Percentiles rank a stretch among this genome's conserved stretches.
Conservation (phyloP, 495 filamentous ascomycete species). For the Neurospora sp. region DNA sequence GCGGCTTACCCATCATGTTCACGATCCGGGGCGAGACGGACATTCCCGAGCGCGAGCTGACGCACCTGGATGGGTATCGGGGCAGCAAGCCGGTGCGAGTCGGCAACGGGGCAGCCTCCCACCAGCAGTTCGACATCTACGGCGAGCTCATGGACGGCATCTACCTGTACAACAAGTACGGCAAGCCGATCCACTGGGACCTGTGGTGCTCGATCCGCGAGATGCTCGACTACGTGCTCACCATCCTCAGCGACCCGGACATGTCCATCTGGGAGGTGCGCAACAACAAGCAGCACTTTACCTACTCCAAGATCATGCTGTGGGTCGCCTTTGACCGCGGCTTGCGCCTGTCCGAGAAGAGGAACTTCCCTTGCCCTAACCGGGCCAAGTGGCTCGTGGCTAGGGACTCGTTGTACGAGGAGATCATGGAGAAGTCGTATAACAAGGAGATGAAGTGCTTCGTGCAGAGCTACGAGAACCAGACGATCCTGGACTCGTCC, state of each 20-base stretch:
- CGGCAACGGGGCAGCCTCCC: conserved; percentile 63
- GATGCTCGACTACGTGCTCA: conserved; percentile 40
- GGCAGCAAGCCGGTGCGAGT: conserved; percentile 60
- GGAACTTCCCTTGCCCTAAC: conserved; percentile 59
- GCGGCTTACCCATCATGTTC: conserved; percentile 67
- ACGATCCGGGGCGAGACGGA: conserved; percentile 62
- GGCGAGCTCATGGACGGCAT: conserved; percentile 67
- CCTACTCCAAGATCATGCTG: conserved; percentile 65
- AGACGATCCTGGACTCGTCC: conserved; percentile 56
- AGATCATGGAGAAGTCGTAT: conserved; percentile 61
- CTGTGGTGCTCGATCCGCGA: conserved; percentile 38
- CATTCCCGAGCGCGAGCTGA: conserved; percentile 55
- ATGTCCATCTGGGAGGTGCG: conserved; percentile 76
- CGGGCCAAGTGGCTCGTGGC: conserved; percentile 49
- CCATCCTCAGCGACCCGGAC: conserved; percentile 48
- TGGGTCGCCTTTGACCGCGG: conserved; percentile 69
- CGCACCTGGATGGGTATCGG: conserved; percentile 58
- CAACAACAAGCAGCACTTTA: conserved; percentile 60
- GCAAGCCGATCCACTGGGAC: conserved; percentile 63
- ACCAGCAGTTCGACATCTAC: conserved; percentile 67
- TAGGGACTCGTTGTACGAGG: conserved; percentile 57
- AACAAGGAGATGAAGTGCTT: conserved; percentile 54
- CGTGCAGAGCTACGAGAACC: conserved; percentile 60
- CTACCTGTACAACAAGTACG: conserved; percentile 70
- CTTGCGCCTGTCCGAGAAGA: conserved; percentile 58